Evolutionary conservation across 345 rosid species (phyloP).

Genomic region (Erysimum cheiranthoides): DNA sequence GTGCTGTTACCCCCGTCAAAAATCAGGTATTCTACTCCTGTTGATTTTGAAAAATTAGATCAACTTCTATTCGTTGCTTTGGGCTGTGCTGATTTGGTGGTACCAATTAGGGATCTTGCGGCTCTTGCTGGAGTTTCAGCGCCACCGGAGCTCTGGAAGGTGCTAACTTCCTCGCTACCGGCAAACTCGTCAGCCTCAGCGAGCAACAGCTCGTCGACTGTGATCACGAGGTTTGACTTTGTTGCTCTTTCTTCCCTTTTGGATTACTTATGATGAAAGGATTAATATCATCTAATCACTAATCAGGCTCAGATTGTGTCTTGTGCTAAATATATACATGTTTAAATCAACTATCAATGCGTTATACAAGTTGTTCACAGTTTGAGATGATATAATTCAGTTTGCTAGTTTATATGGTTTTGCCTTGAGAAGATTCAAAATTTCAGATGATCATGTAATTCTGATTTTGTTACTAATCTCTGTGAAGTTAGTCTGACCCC

Average conservation of each 20-base stretch:
- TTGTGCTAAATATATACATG: neutral
- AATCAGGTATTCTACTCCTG: slow-evolving; percentile 61
- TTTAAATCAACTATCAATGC: neutral
- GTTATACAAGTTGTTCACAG: neutral
- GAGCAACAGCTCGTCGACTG: slow-evolving; percentile 99
- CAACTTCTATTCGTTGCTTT: neutral
- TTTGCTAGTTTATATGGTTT: neutral
- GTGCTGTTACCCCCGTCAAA: slow-evolving; percentile 81
- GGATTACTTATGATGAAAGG: neutral
- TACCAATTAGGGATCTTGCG: slow-evolving; percentile 72
- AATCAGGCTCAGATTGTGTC: neutral
- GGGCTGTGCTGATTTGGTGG: neutral
- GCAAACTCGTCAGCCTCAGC: slow-evolving; percentile 90
- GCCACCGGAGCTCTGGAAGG: slow-evolving; percentile 97
- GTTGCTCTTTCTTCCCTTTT: neutral
- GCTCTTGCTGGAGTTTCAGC: slow-evolving; percentile 99
- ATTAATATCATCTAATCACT: slow-evolving; percentile 7
- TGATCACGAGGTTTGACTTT: slow-evolving; percentile 81
- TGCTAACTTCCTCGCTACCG: slow-evolving; percentile 87
- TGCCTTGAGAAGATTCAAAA: neutral
- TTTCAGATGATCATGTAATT: neutral
- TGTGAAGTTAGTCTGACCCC: slow-evolving; percentile 1
- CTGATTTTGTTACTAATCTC: neutral
- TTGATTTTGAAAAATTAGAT: neutral
- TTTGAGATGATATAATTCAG: neutral